phyloP scores from a whole-genome alignment of 495 filamentous ascomycete species.

The Aspergillus sparsus region DNA sequence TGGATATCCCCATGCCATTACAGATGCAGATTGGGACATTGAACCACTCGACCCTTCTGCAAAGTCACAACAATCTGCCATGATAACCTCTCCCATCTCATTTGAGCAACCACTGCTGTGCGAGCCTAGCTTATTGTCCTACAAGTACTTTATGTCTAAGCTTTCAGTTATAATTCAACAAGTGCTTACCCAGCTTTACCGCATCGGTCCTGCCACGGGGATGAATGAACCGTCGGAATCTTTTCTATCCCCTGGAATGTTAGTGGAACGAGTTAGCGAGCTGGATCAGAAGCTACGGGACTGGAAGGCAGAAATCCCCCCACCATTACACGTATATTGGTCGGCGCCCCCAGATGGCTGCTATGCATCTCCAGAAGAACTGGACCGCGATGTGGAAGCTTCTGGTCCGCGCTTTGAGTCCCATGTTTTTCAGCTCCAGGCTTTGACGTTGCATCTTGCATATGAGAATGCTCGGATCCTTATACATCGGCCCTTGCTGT shows the following conservation, averaged over 20 bases:
- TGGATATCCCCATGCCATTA: slow-evolving; percentile 38
- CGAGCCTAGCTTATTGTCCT: slow-evolving; percentile 27
- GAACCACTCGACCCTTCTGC: slow-evolving; percentile 31
- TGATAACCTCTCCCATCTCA: slow-evolving; percentile 14
- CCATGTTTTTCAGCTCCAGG: slow-evolving; percentile 36
- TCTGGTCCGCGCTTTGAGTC: slow-evolving; percentile 29
- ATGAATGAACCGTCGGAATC: slow-evolving; percentile 2
- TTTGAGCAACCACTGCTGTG: slow-evolving; percentile 16
- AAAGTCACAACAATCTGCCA: slow-evolving; percentile 7
- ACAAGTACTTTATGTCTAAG: slow-evolving; percentile 37
- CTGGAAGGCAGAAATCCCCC: slow-evolving; percentile 28
- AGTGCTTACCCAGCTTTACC: slow-evolving; percentile 29
- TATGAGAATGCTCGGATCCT: slow-evolving; percentile 34
- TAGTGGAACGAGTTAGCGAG: slow-evolving; percentile 15
- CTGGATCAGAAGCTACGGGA: slow-evolving; percentile 17
- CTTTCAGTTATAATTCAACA: slow-evolving; percentile 29
- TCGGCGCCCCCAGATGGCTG: neutral
- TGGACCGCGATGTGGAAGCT: slow-evolving; percentile 33
- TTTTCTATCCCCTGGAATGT: neutral
- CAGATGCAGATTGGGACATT: slow-evolving; percentile 39
- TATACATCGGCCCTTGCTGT: slow-evolving; percentile 28
- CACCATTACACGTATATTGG: slow-evolving; percentile 13
- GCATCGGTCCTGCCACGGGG: slow-evolving; percentile 11
- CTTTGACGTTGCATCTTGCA: slow-evolving; percentile 28
- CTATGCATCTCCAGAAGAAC: slow-evolving; percentile 26